Conservation (phyloP, 2,329 filamentous ascomycete species). For the Sarocladium strictum region DNA sequence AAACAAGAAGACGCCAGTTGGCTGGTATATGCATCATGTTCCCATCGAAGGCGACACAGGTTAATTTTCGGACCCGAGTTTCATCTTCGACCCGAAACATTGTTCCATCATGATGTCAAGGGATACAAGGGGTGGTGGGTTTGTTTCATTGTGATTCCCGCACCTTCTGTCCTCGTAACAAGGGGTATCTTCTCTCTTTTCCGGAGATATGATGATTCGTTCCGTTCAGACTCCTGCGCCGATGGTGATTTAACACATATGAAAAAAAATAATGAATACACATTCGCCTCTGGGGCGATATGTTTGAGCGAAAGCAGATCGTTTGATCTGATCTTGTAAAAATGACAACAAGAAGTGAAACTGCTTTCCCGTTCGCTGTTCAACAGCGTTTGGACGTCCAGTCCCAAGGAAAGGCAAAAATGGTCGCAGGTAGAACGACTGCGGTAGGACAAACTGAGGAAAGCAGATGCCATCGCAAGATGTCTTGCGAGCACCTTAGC, state of each 20-base stretch:
- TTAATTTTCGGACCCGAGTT: neutral
- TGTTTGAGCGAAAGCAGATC: neutral
- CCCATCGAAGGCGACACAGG: neutral
- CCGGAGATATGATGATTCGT: neutral
- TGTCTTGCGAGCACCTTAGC: conserved; percentile 15
- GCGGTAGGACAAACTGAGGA: too few species aligned
- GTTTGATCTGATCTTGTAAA: neutral
- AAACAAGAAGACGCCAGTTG: too few species aligned
- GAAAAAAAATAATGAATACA: too few species aligned
- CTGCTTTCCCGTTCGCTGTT: neutral
- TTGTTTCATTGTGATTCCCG: neutral
- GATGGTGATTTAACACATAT: neutral
- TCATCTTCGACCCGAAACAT: neutral
- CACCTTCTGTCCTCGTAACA: neutral
- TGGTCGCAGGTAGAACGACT: neutral
- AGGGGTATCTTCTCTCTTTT: conserved; percentile 5
- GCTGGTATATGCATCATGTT: neutral
- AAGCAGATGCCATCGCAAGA: neutral
- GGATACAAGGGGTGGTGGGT: neutral
- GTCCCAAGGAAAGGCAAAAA: neutral
- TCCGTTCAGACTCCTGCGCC: conserved; percentile 5
- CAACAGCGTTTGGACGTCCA: neutral
- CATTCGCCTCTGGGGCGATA: too few species aligned
- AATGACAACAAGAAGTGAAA: neutral
- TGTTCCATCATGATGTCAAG: neutral